Conservation (phyloP, 257 asterid genomes). For the Vinca minor region DNA sequence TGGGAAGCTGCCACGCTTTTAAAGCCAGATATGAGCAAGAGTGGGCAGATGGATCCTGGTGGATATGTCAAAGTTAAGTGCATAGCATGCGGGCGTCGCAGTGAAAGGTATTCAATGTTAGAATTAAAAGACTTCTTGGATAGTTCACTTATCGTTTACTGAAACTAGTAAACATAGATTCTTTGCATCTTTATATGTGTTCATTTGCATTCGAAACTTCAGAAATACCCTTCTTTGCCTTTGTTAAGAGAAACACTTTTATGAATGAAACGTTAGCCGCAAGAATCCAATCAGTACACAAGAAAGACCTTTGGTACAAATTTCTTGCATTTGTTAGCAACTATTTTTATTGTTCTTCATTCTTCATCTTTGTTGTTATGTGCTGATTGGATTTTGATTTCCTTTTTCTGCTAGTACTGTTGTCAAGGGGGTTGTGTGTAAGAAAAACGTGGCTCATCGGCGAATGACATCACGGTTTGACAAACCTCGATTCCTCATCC, state of each 20-base stretch:
- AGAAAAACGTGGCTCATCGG: constrained; percentile 77
- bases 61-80: constrained; percentile 80
- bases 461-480: constrained; percentile 59
- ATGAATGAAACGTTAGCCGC: neutral
- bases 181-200: neutral
- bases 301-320: neutral
- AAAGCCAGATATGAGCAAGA: constrained; percentile 68
- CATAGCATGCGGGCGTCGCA: constrained; percentile 56
- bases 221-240: too few relatives aligned
- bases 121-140: constrained; percentile 1
- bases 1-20: constrained; percentile 79
- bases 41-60: constrained; percentile 86
- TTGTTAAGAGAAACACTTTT: neutral
- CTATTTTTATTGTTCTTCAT: constrained; percentile 6
- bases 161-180: neutral
- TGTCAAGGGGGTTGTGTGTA: constrained; percentile 68
- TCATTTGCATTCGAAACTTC: neutral
- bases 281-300: neutral
- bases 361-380: neutral
- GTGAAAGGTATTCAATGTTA: constrained; percentile 41
- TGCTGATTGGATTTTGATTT: constrained; percentile 22
- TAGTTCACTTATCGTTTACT: neutral
- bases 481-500: constrained; percentile 54
- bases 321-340: neutral
- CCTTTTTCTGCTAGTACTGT: constrained; percentile 40